phyloP scores from a whole-genome alignment of 306 rosid species.

The Cicer chorassanicum region DNA sequence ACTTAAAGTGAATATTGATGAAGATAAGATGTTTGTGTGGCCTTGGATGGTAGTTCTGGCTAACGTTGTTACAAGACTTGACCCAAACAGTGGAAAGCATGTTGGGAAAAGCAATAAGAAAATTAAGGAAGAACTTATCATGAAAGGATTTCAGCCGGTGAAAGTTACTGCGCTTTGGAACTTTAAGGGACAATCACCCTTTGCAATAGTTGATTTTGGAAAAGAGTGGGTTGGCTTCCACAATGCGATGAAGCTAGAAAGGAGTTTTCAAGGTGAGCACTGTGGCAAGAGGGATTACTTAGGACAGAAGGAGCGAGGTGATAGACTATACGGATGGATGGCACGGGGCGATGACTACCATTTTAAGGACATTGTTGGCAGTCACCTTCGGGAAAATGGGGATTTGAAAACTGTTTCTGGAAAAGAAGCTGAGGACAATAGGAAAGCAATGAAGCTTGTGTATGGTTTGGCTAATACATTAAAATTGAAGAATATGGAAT shows the following conservation, averaged over 20 bases:
- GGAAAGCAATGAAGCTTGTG: slow-evolving; percentile 54
- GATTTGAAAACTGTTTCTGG: slow-evolving; percentile 59
- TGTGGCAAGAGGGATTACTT: slow-evolving; percentile 65
- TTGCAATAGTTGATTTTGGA: slow-evolving; percentile 67
- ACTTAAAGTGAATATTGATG: not conserved
- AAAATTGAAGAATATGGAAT: slow-evolving; percentile 50
- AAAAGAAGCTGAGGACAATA: slow-evolving; percentile 51
- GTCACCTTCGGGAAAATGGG: slow-evolving; percentile 40
- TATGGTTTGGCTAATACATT: slow-evolving; percentile 57
- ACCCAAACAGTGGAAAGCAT: slow-evolving; percentile 48
- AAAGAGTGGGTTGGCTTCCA: slow-evolving; percentile 75
- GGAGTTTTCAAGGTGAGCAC: slow-evolving; percentile 53
- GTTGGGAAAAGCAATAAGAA: slow-evolving; percentile 75
- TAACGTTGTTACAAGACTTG: slow-evolving; percentile 55
- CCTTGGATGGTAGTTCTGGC: slow-evolving; percentile 78
- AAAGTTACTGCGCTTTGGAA: slow-evolving; percentile 75
- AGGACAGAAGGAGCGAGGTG: slow-evolving; percentile 35
- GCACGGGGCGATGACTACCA: slow-evolving; percentile 51
- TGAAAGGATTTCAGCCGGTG: slow-evolving; percentile 71
- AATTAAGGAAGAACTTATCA: slow-evolving; percentile 57
- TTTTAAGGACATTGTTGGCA: slow-evolving; percentile 37
- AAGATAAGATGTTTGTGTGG: slow-evolving; percentile 63
- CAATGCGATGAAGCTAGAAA: slow-evolving; percentile 70
- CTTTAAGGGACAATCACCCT: slow-evolving; percentile 68
- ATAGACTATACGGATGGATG: slow-evolving; percentile 71